Percentiles rank a stretch among this genome's conserved stretches.
These are phyloP conservation scores for Aphanomyces stellatus DNA, from an alignment of 352 stramenopile genomes.

Conservation along the genomic window DNA sequence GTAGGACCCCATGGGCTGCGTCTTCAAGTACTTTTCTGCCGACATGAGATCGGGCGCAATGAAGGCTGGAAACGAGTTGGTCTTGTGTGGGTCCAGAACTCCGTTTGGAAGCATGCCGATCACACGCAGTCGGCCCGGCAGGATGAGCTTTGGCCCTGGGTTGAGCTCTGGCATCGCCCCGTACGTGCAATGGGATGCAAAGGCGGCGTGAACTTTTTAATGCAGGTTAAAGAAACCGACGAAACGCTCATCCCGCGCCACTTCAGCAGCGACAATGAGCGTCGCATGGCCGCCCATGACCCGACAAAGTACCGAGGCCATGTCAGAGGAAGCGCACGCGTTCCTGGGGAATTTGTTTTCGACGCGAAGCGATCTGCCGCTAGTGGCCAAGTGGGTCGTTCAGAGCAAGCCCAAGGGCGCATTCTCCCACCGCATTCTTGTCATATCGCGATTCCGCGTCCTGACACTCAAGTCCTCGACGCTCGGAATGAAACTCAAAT, in stretches of 20 bases:
- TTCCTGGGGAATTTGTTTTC: slow-evolving; percentile 1
- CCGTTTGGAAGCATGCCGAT: not conserved
- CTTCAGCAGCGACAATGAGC: not conserved
- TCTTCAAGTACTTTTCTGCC: not conserved
- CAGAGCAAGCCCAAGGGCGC: slow-evolving; percentile 1
- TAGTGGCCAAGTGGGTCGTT: not conserved
- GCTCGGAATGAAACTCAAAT: not conserved
- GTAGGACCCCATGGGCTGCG: slow-evolving; percentile 13
- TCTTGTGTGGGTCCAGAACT: not conserved
- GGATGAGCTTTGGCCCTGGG: no score
- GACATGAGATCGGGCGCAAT: not conserved
- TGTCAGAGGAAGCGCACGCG: not conserved
- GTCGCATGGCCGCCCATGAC: not conserved
- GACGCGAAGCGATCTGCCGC: not conserved
- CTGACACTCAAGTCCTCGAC: not conserved
- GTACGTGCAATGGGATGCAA: no score
- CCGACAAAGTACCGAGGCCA: not conserved
- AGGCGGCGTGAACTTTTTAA: no score
- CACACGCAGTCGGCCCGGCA: not conserved
- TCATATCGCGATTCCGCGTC: not conserved
- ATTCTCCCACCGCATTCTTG: not conserved
- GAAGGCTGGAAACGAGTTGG: not conserved
- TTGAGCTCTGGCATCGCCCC: no score
- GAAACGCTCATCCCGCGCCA: not conserved
- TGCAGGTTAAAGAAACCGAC: not conserved